Percentiles rank a stretch among this genome's conserved stretches.
Conservation (phyloP, 2,329 filamentous ascomycete species). For the Cephalotrichum gorgonifer region DNA sequence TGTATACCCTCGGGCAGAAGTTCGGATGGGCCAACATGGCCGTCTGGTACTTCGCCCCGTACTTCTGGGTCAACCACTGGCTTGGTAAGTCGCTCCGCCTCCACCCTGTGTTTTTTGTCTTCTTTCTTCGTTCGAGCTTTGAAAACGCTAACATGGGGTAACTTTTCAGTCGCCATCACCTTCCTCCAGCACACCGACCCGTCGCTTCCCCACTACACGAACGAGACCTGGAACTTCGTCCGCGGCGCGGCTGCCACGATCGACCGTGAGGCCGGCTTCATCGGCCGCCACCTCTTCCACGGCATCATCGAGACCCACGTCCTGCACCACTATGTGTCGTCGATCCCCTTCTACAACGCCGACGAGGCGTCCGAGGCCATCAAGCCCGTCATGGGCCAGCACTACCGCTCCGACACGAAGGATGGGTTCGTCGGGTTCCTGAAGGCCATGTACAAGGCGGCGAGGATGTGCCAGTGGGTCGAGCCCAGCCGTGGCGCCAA, state of each 20-base stretch:
- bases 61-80: conserved; percentile 99
- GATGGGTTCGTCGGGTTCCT: conserved; percentile 78
- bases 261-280: conserved; percentile 93
- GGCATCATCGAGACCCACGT: conserved; percentile 98
- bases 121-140: background rate
- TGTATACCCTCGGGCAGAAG: conserved; percentile 61
- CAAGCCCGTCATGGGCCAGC: conserved; percentile 86
- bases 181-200: conserved; percentile 97
- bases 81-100: conserved; percentile 58
- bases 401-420: conserved; percentile 78
- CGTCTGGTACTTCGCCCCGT: conserved; percentile 92
- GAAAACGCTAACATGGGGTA: background rate
- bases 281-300: conserved; percentile 83
- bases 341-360: conserved; percentile 61
- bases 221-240: conserved; percentile 81
- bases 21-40: conserved; percentile 80
- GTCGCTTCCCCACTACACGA: conserved; percentile 82
- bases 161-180: conserved; percentile 78
- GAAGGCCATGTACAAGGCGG: conserved; percentile 67
- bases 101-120: background rate
- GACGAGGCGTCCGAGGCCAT: conserved; percentile 56
- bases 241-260: conserved; percentile 92
- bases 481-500: conserved; percentile 76
- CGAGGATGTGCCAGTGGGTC: conserved; percentile 92
- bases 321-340: conserved; percentile 93